These are phyloP conservation scores for Choiromyces venosus DNA, from an alignment of 495 filamentous ascomycete species.

Conservation along the genomic window DNA sequence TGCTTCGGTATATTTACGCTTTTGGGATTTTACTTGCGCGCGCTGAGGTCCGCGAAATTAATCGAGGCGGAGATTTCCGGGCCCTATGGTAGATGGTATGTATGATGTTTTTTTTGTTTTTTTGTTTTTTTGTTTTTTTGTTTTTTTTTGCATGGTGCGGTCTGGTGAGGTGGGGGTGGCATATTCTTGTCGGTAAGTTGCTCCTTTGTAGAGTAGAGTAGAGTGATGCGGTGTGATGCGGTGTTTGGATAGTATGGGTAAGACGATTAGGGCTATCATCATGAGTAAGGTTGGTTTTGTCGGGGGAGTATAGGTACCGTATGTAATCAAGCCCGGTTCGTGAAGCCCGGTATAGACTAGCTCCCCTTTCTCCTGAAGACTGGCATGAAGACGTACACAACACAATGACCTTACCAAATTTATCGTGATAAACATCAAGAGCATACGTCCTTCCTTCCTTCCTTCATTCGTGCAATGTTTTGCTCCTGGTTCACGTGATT, in stretches of 20 bases:
- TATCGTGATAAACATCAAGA: neutral
- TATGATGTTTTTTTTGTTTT: too few species aligned
- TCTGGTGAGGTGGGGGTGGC: too few species aligned
- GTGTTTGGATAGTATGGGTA: neutral
- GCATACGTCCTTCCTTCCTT: neutral
- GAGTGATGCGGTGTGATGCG: neutral
- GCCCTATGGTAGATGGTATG: neutral
- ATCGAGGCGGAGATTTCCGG: neutral
- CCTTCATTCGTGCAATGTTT: neutral
- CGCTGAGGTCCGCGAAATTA: too few species aligned
- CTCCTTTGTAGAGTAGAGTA: neutral
- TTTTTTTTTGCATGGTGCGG: too few species aligned
- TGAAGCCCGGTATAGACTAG: too few species aligned
- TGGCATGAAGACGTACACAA: neutral
- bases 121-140: too few species aligned
- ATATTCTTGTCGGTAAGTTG: too few species aligned
- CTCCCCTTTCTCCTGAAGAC: too few species aligned
- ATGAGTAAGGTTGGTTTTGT: too few species aligned
- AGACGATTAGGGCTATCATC: too few species aligned
- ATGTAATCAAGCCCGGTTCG: neutral
- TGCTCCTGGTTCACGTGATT: neutral
- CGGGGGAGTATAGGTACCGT: too few species aligned
- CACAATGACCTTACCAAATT: neutral
- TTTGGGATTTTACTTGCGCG: neutral
- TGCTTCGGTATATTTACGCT: neutral